Evolutionary conservation across 2,329 filamentous ascomycete species (phyloP), one percentile per base, ranked within the genome.

Genomic region (Pyrenochaeta sp.): DNA sequence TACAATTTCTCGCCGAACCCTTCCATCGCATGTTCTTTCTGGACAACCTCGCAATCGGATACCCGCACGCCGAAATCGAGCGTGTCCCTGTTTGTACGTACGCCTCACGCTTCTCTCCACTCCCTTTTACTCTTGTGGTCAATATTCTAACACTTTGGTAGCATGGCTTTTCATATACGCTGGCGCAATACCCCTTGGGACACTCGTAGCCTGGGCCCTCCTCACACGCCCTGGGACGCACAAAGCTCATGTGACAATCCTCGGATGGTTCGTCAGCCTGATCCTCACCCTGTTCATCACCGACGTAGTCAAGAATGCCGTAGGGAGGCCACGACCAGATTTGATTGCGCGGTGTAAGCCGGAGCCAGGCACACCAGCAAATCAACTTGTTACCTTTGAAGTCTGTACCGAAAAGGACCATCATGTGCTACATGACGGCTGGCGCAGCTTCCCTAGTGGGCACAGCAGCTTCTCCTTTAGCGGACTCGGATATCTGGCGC

Each of bases 21-120:
- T 98, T 98, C 74, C 92, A 98, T 75, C 92, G 91, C 77, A 90
- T 97, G 86, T 98, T 99, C 79, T 90, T 87, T 60, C 85, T 98
- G 58, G 90, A 92, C 72, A 92, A 98, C 73, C 83, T 90, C 20
- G 82, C 87, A 44, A 92, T 98, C 54, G 88, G 91, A 60, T 97
- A 90, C 69, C 95, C 95, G 0, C 90, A 96, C 77, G 92, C 95
- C 18, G 82, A 89, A 51, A 78, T 89, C 45, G 93, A 99, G 76
- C 86, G 92, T 58, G 95, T 99, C 0, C 83, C 92, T 7, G 87
- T 96, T 12, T 74, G 89, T 90, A 81, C 63, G 87, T 80, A 29
- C 37, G 6, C 36, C 21, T 20, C 36, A 42, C 32, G 11, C 10
- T 17, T 9, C 17, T 14, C 29, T 6, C 18, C 29, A 4, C 40